Percentiles rank a stretch among this genome's conserved stretches.
Conservation (phyloP, 345 rosid genomes). For the Eucalyptus camaldulensis region DNA sequence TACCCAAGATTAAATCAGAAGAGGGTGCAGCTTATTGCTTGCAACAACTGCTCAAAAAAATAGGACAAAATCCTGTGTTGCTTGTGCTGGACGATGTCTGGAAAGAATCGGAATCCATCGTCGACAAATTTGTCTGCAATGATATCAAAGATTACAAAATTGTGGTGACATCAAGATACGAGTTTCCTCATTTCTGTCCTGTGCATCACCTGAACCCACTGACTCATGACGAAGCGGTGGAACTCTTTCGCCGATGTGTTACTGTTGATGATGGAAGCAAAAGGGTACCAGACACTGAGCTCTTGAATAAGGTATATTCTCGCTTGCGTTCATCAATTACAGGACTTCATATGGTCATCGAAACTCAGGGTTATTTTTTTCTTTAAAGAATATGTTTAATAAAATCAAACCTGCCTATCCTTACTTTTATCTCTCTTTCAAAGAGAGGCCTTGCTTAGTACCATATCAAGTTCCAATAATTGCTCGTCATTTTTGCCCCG, state of each 20-base stretch:
- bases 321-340: accelerated
- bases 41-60: not conserved
- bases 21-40: not conserved
- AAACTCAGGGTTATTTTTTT: not conserved
- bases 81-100: constrained; percentile 19
- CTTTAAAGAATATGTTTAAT: accelerated
- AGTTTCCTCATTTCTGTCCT: not conserved
- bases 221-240: constrained; percentile 7
- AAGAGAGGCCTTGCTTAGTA: not conserved
- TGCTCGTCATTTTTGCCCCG: not conserved
- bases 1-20: not conserved
- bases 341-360: not conserved
- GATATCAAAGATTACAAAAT: not conserved
- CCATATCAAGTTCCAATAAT: not conserved
- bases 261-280: not conserved
- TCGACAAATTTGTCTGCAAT: not conserved
- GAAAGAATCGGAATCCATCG: not conserved
- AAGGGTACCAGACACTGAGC: not conserved
- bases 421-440: not conserved
- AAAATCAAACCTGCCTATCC: not conserved
- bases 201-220: constrained; percentile 7
- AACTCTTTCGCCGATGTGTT: constrained; percentile 24
- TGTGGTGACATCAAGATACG: constrained; percentile 3
- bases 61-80: not conserved
- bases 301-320: constrained; percentile 9